Base-by-base conservation (phyloP, 768 basidiomycete genomes). In the Russula emetica region DNA sequence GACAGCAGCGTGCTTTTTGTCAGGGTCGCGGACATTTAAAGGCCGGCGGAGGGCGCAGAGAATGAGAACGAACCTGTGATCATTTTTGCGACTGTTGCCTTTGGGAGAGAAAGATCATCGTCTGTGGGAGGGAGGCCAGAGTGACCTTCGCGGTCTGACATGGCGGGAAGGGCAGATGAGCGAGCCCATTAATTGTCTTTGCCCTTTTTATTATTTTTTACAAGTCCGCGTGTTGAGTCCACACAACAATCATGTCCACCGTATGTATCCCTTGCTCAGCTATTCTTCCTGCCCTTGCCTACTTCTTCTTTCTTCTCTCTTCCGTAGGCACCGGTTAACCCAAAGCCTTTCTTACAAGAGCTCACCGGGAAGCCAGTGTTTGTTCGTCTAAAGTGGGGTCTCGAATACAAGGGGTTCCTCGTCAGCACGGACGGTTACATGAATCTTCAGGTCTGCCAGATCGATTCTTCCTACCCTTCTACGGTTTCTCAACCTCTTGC, bases 341-440 rank as follows among this genome's bases (percentile, higher is more conserved):
- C 97, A 24, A 98, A 98, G 78, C 97, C 97, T 7, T 98, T 98
- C 80, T 83, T 99, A 72, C 94, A 98, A 78, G 95, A 97, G 75
- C 86, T 98, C 69, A 98, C 97, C 30, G 97, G 97, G 67, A 98
- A 99, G 80, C 88, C 90, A 44, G 92, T 98, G 51, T 91, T 86
- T 72, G 97, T 98, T 67, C 85, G 86, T 64, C 84, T 99, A 72
- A 99, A 99, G 79, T 99, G 97, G 97, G 97, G 97, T 66, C 82
- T 98, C 56, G 94, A 98, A 73, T 98, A 98, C 82, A 97, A 94
- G 79, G 97, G 97, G 49, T 99, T 97, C 79, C 83, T 99, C 67
- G 97, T 99, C 69, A 95, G 92, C 72, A 98, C 97, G 8, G 97
- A 99, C 76, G 93, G 93, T 14, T 99, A 97, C 79, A 98, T 98